Evolutionary conservation across 106 monocot species (phyloP).

Genomic region (Alisma plantagoaquatica): DNA sequence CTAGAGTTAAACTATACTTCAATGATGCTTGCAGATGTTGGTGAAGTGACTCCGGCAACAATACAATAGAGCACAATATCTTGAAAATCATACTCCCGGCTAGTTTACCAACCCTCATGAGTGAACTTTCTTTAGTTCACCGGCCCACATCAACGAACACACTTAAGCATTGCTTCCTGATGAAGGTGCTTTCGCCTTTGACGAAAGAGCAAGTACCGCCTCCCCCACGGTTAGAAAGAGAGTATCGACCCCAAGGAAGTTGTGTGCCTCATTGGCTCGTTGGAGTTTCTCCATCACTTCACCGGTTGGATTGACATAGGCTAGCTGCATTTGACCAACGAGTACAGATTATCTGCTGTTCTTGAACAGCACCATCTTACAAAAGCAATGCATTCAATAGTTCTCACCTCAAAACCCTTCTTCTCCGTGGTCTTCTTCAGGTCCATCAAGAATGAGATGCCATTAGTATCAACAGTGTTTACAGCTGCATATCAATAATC

Average conservation of each 20-base stretch:
- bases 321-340: constrained; percentile 31
- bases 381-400: too few species aligned
- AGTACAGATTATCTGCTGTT: background rate
- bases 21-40: too few species aligned
- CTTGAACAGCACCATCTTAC: too few species aligned
- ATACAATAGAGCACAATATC: too few species aligned
- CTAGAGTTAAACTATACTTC: too few species aligned
- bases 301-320: constrained; percentile 49
- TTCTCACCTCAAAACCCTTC: constrained; percentile 38
- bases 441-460: constrained; percentile 54
- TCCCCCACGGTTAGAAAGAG: constrained; percentile 47
- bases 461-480: constrained; percentile 62
- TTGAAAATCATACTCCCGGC: too few species aligned
- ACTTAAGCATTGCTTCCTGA: too few species aligned
- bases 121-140: too few species aligned
- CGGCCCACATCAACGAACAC: too few species aligned
- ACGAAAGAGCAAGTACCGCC: constrained; percentile 36
- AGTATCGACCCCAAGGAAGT: constrained; percentile 29
- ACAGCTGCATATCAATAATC: constrained; percentile 44
- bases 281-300: constrained; percentile 74
- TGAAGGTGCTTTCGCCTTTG: constrained; percentile 19
- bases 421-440: constrained; percentile 55
- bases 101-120: too few species aligned
- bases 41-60: too few species aligned
- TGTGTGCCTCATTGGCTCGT: constrained; percentile 35